Evolutionary conservation across 371 early-diverging fungal species (phyloP).

Genomic region (Mucor indicus): DNA sequence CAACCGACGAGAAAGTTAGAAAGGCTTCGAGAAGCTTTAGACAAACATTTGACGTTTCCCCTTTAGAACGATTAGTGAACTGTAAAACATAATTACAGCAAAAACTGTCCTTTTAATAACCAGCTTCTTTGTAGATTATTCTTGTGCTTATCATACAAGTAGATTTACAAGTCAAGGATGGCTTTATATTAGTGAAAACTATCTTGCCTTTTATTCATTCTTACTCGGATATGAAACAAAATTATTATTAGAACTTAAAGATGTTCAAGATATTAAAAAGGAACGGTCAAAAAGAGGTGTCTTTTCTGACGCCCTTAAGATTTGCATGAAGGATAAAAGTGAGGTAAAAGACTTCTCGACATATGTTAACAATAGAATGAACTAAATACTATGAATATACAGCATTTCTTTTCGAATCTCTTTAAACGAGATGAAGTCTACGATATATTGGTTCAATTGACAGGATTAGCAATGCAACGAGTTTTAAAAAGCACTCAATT

Average conservation of each 20-base stretch:
- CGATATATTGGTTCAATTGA: constrained; percentile 88
- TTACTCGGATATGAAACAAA: constrained; percentile 92
- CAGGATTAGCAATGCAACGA: constrained; percentile 83
- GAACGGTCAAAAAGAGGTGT: constrained; percentile 88
- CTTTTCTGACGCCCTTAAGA: constrained; percentile 83
- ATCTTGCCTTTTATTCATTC: constrained; percentile 92
- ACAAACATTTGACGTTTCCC: constrained; percentile 81
- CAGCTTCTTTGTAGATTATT: constrained; percentile 69
- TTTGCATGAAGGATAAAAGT: constrained; percentile 75
- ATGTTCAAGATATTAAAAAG: constrained; percentile 82
- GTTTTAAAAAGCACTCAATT: constrained; percentile 78
- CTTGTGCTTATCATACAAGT: constrained; percentile 82
- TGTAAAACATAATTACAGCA: constrained; percentile 44
- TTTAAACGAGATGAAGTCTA: constrained; percentile 93
- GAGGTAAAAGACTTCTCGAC: constrained; percentile 69
- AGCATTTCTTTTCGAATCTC: constrained; percentile 90
- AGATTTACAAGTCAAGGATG: constrained; percentile 93
- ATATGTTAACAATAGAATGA: no score
- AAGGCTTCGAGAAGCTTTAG: constrained; percentile 89
- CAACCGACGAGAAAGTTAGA: constrained; percentile 80
- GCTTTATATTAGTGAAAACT: constrained; percentile 93
- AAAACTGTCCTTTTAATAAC: background rate
- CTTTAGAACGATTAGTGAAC: constrained; percentile 85
- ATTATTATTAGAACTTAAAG: constrained; percentile 84
- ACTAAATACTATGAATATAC: no score